phyloP scores from a whole-genome alignment of 2,329 filamentous ascomycete species.

The Chaetoscypha palmicola region DNA sequence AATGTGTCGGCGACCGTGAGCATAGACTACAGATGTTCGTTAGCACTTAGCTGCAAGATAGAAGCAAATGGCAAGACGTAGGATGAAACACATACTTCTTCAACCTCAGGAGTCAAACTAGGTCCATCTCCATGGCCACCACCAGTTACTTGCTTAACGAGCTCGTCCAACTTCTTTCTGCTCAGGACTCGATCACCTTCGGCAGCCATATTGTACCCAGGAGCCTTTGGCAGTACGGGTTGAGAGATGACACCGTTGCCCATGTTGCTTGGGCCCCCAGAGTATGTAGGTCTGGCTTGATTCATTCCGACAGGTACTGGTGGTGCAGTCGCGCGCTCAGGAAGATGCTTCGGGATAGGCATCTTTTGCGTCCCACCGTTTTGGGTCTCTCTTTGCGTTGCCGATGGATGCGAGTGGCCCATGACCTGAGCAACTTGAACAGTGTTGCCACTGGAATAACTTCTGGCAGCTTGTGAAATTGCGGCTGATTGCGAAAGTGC shows the following conservation, averaged over 20 bases:
- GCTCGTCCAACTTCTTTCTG: constrained; percentile 94
- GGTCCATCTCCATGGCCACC: constrained; percentile 62
- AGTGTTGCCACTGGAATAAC: constrained; percentile 28
- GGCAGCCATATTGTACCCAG: constrained; percentile 79
- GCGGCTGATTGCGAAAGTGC: constrained; percentile 29
- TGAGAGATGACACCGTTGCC: constrained; percentile 80
- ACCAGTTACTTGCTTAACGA: constrained; percentile 89
- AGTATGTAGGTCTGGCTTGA: constrained; percentile 71
- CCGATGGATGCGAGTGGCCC: constrained; percentile 26
- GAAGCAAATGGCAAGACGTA: neutral
- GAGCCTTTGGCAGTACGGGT: constrained; percentile 74
- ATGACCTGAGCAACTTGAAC: constrained; percentile 24
- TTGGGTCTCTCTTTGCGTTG: constrained; percentile 21
- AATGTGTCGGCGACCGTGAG: constrained; percentile 89
- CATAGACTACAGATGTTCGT: constrained; percentile 54
- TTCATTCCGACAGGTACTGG: constrained; percentile 70
- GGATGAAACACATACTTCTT: constrained; percentile 61
- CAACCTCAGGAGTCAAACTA: constrained; percentile 80
- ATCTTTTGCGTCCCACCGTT: constrained; percentile 29
- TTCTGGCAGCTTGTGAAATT: constrained; percentile 27
- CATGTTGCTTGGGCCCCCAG: constrained; percentile 66
- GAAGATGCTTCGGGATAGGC: constrained; percentile 59
- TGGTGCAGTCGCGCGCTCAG: constrained; percentile 57
- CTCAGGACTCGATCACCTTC: constrained; percentile 90
- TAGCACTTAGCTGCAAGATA: neutral